These are phyloP conservation scores for Eucalyptus paniculata DNA, from an alignment of 345 rosid species.

Conservation along the genomic window DNA sequence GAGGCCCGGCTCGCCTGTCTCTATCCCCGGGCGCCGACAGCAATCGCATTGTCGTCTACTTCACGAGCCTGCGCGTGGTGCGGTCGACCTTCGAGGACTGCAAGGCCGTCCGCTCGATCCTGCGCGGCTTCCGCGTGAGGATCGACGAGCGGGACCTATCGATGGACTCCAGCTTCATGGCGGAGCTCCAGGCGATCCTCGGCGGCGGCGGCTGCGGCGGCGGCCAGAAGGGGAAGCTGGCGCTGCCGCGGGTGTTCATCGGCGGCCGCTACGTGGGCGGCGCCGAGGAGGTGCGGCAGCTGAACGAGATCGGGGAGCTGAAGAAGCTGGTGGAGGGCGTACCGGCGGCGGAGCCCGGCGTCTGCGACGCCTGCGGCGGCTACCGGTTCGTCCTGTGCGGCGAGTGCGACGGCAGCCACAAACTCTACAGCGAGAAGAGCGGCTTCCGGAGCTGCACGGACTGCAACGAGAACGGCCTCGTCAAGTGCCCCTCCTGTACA, in stretches of 20 bases:
- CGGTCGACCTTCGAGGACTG: conserved; percentile 82
- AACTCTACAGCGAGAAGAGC: conserved; percentile 46
- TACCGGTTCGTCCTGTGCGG: conserved; percentile 53
- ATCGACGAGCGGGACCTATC: conserved; percentile 86
- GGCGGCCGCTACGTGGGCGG: conserved; percentile 84
- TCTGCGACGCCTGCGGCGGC: conserved; percentile 58
- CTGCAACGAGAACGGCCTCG: conserved; percentile 87
- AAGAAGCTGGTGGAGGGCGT: conserved; percentile 62
- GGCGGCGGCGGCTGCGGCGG: not conserved
- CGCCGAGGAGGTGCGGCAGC: conserved; percentile 62
- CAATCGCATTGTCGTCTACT: conserved; percentile 62
- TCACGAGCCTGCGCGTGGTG: conserved; percentile 69
- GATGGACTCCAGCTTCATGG: conserved; percentile 59
- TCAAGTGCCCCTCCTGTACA: conserved; percentile 80
- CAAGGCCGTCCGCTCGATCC: conserved; percentile 44
- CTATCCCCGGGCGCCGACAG: conserved; percentile 28
- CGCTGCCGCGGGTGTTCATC: conserved; percentile 69
- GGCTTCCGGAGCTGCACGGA: conserved; percentile 50
- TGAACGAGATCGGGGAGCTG: conserved; percentile 83
- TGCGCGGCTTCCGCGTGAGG: conserved; percentile 51
- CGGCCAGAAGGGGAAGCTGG: conserved; percentile 4
- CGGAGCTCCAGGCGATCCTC: conserved; percentile 18
- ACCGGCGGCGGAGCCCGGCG: conserved; percentile 29
- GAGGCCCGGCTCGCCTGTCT: not conserved
- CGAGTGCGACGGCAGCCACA: conserved; percentile 71